Evolutionary conservation across 345 rosid species (phyloP), one percentile per base, ranked within the genome.

Genomic region (Eucalyptus tenuipes): DNA sequence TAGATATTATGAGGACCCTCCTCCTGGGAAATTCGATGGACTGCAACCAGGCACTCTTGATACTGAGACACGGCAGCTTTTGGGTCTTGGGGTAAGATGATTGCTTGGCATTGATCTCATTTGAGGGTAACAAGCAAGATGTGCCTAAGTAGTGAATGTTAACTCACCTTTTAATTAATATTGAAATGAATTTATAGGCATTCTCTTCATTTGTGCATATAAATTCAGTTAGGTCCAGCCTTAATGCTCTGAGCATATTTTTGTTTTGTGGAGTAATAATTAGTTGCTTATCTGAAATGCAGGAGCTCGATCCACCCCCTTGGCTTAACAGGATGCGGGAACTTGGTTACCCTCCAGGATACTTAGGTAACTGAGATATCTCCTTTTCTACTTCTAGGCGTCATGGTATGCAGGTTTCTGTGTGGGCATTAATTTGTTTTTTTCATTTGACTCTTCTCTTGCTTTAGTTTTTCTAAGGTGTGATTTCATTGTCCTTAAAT

Each of bases 281-380:
- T 42, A 86, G 50, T 49, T 86, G 5, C 86, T 55, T 25, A 52
- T 75, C 85, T 87, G 64, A 85, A 53, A 24, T 88, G 37, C 90
- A 98, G 99, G 99, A 96, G 91, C 94, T 97, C n/a, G 99, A 98
- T 92, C 99, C 99, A 88, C 99, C 99, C 59, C 99, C 99, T 22
- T 98, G 99, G 99, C 97, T 97, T 86, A 86, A 94, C 92, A 95
- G 99, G 91, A 98, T 98, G 99, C 95, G 95, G 88, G 99, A 98
- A 91, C 91, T 98, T 91, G 99, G 99, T 14, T 98, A 98, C 88
- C 99, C 99, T 22, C 99, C 97, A 1, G 99, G 99, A 89, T 97
- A 98, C 92, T 92, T 96, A 90, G 98, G 99, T 96, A 92, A 89
- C 48, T 29, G 22, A 42, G 42, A 89, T 86, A 81, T 86, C 20